Conservation (phyloP, 2,329 filamentous ascomycete genomes). For the Orbilia javanica region DNA sequence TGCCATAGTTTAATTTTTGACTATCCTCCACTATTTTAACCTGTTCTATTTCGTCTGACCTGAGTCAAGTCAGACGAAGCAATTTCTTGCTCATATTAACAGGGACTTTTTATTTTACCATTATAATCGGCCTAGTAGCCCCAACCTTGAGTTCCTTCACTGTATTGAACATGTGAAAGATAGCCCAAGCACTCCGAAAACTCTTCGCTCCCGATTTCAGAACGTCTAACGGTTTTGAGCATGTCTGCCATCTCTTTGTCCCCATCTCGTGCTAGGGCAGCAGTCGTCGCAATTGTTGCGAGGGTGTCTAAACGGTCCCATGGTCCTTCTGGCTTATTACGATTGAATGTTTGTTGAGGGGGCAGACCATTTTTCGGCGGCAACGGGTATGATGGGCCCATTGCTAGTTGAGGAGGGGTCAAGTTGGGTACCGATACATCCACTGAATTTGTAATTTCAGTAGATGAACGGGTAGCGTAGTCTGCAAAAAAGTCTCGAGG, state of each 20-base stretch:
- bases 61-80: too few species aligned
- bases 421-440: background rate
- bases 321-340: background rate
- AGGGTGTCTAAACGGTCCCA: slow-evolving; percentile 37
- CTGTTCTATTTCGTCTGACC: too few species aligned
- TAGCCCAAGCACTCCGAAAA: slow-evolving; percentile 3
- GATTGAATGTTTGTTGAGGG: background rate
- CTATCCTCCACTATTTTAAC: too few species aligned
- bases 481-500: slow-evolving; percentile 29
- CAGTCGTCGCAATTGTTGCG: slow-evolving; percentile 24
- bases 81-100: too few species aligned
- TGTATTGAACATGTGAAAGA: background rate
- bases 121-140: background rate
- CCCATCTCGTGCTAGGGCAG: background rate
- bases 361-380: too few species aligned
- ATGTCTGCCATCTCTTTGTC: background rate
- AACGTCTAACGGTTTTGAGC: background rate
- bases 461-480: background rate
- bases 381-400: too few species aligned
- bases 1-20: too few species aligned
- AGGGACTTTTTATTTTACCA: too few species aligned
- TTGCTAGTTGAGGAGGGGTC: background rate
- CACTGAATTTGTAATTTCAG: background rate
- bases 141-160: background rate
- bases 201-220: background rate